These are phyloP conservation scores for Aspergillus biplanus DNA, from an alignment of 495 filamentous ascomycete genomes.

Conservation along the genomic window DNA sequence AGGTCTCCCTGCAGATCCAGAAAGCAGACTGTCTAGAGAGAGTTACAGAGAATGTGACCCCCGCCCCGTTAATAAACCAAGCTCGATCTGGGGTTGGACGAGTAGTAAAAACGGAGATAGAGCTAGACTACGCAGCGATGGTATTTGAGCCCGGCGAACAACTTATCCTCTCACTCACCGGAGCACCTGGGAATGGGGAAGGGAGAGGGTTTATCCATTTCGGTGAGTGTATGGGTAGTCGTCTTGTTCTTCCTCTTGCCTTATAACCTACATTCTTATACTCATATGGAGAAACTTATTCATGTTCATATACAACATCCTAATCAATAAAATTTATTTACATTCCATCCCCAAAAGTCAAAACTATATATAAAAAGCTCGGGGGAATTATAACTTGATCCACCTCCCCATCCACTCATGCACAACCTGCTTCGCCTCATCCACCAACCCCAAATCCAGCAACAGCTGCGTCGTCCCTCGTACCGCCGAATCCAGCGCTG, in stretches of 20 bases:
- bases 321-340: neutral
- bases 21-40: neutral
- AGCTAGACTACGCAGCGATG: neutral
- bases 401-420: conserved; percentile 72
- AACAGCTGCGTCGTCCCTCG: conserved; percentile 66
- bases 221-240: neutral
- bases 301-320: too few relatives aligned
- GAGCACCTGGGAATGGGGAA: neutral
- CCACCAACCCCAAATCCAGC: conserved; percentile 68
- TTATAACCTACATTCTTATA: neutral
- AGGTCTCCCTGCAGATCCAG: neutral
- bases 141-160: neutral
- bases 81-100: neutral
- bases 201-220: neutral
- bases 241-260: neutral
- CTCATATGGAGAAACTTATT: too few relatives aligned
- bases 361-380: neutral
- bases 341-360: too few relatives aligned
- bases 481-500: conserved; percentile 67
- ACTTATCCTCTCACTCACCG: neutral
- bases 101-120: neutral
- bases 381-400: conserved; percentile 41
- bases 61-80: neutral
- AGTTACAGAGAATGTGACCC: neutral
- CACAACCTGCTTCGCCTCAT: conserved; percentile 67